Percentiles rank a stretch among this genome's conserved stretches.
phyloP scores from a whole-genome alignment of 2,329 filamentous ascomycete genomes.

The Aspergillus floridensis region DNA sequence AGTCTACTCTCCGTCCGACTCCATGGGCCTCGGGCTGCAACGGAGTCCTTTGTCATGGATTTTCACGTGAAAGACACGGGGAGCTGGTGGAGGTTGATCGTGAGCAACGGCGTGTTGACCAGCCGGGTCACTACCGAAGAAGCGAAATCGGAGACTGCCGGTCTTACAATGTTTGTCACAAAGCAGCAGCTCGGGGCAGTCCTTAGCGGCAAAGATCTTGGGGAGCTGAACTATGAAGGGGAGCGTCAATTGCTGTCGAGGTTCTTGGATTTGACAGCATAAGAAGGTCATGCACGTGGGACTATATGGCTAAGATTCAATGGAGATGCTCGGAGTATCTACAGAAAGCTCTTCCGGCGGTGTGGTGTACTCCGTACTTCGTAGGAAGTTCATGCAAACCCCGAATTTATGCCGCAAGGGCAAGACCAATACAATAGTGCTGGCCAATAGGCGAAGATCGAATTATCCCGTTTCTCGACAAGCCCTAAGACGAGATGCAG shows the following conservation, averaged over 20 bases:
- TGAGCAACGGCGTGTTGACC: constrained; percentile 23
- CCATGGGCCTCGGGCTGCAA: constrained; percentile 14
- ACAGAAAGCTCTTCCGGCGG: background rate
- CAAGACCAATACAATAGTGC: background rate
- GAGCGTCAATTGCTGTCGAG: background rate
- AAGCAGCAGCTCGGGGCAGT: background rate
- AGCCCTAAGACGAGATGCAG: background rate
- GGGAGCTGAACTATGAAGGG: background rate
- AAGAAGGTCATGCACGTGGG: background rate
- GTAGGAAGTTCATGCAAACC: too few species aligned
- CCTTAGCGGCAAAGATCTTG: background rate
- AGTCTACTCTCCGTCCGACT: constrained; percentile 19
- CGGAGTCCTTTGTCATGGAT: constrained; percentile 15
- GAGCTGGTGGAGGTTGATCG: constrained; percentile 18
- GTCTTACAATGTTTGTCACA: background rate
- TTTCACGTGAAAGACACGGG: constrained; percentile 14
- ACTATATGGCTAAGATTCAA: background rate
- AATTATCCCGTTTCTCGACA: background rate
- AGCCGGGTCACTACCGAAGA: background rate
- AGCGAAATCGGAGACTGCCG: background rate
- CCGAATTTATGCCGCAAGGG: background rate
- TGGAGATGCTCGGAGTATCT: background rate
- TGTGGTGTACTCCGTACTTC: background rate
- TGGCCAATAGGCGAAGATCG: background rate
- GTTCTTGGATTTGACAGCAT: background rate